phyloP scores from a whole-genome alignment of 139 green algal genomes.

The Ettlia oleoabundans region DNA sequence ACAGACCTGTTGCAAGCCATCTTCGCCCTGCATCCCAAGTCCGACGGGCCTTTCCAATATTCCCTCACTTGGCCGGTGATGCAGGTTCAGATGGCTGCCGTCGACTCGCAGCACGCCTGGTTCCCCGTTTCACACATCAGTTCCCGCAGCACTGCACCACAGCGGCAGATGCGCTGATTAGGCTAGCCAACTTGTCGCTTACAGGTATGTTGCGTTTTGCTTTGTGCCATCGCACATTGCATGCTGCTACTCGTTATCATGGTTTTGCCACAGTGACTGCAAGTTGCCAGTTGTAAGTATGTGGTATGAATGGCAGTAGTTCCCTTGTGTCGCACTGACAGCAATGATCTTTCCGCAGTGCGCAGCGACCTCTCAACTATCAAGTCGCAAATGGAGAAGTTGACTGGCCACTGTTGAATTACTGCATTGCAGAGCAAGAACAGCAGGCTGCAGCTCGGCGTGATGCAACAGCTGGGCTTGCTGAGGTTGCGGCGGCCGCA shows the following conservation, averaged over 20 bases:
- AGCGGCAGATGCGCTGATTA: slow-evolving; percentile 35
- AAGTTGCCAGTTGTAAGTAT: too few species aligned
- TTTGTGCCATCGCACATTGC: too few species aligned
- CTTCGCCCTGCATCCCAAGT: background rate
- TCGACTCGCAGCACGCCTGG: slow-evolving; percentile 55
- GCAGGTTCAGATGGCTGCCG: slow-evolving; percentile 31
- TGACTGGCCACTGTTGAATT: background rate
- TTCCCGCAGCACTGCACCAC: slow-evolving; percentile 48
- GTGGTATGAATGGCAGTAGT: too few species aligned
- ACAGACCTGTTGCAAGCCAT: too few species aligned
- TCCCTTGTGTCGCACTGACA: too few species aligned
- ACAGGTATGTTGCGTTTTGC: too few species aligned
- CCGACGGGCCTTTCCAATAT: background rate
- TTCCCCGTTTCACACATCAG: slow-evolving; percentile 52
- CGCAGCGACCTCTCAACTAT: too few species aligned
- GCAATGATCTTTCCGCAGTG: too few species aligned
- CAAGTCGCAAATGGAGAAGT: too few species aligned
- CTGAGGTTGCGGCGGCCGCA: slow-evolving; percentile 40
- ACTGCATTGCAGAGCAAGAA: background rate
- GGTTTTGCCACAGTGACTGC: too few species aligned
- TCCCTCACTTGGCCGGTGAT: too few species aligned
- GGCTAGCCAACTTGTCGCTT: slow-evolving; percentile 17
- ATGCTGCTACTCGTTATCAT: too few species aligned
- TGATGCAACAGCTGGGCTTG: slow-evolving; percentile 53
- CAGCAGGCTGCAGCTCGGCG: slow-evolving; percentile 32